Conservation (phyloP, 202 grass and related monocot species). For the Miscanthus sacchariflorus region DNA sequence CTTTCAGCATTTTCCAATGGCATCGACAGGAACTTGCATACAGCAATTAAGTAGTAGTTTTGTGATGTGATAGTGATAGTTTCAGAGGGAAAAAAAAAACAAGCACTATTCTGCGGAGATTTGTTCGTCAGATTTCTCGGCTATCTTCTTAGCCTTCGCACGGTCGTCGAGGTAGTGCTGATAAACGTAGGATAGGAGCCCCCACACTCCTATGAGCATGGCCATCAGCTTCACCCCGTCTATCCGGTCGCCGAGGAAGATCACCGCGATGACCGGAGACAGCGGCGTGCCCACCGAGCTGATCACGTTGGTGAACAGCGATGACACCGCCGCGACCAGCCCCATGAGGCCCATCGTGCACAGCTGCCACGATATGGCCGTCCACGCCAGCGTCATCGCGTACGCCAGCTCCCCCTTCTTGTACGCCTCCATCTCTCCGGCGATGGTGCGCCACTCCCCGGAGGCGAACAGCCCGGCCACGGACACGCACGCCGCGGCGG, state of each 20-base stretch:
- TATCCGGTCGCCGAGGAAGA: slow-evolving; percentile 69
- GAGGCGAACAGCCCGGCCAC: slow-evolving; percentile 59
- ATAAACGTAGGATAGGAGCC: slow-evolving; percentile 71
- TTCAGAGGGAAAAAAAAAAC: background rate
- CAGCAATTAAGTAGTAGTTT: background rate
- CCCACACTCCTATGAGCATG: slow-evolving; percentile 66
- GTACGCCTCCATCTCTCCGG: slow-evolving; percentile 56
- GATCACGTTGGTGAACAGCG: slow-evolving; percentile 84
- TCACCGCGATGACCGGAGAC: slow-evolving; percentile 57
- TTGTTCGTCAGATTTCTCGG: slow-evolving; percentile 21
- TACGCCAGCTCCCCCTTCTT: slow-evolving; percentile 53
- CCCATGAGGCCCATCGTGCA: slow-evolving; percentile 63
- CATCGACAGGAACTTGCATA: background rate
- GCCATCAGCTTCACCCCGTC: slow-evolving; percentile 62
- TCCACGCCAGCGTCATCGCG: slow-evolving; percentile 65
- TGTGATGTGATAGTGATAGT: background rate
- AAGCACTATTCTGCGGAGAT: background rate
- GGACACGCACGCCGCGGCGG: slow-evolving; percentile 44
- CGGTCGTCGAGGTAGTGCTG: slow-evolving; percentile 66
- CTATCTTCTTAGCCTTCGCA: slow-evolving; percentile 31
- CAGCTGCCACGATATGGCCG: slow-evolving; percentile 64
- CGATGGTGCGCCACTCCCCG: slow-evolving; percentile 57
- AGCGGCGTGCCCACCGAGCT: slow-evolving; percentile 58
- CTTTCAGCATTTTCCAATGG: background rate
- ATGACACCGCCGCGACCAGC: slow-evolving; percentile 64